These are phyloP conservation scores for Leishmania turanica DNA, from an alignment of 208 protist genomes.

Conservation along the genomic window DNA sequence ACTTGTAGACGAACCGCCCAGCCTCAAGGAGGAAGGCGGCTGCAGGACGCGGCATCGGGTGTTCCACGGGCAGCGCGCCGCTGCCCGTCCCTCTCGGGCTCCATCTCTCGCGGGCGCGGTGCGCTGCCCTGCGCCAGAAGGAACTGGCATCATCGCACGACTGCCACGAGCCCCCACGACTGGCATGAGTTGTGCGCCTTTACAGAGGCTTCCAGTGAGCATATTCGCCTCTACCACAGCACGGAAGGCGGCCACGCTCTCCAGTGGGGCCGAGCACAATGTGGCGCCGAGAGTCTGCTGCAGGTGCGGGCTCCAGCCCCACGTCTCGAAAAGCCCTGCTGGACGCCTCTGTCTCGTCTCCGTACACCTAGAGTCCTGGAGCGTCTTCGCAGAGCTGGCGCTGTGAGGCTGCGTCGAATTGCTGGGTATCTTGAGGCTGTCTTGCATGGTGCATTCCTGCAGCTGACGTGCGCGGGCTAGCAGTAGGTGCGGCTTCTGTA, in stretches of 20 bases:
- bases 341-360: not conserved
- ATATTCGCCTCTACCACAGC: not conserved
- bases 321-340: slow-evolving; percentile 10
- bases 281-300: slow-evolving; percentile 38
- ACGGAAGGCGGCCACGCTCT: slow-evolving; percentile 12
- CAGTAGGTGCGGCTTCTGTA: slow-evolving; percentile 31
- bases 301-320: slow-evolving; percentile 40
- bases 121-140: not conserved
- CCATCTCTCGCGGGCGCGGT: not conserved
- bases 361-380: not conserved
- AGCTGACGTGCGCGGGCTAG: slow-evolving; percentile 26
- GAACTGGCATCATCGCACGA: too few species aligned
- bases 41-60: slow-evolving; percentile 3
- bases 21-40: not conserved
- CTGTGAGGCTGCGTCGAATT: not conserved
- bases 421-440: not conserved
- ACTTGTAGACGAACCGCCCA: not conserved
- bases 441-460: slow-evolving; percentile 12
- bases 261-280: slow-evolving; percentile 31
- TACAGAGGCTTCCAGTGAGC: not conserved
- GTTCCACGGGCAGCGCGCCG: not conserved
- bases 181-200: not conserved
- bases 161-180: not conserved
- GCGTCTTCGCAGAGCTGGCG: not conserved
- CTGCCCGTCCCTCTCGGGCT: not conserved